Base-by-base conservation (phyloP, 257 asterid genomes). In the Salvia miltiorrhiza region DNA sequence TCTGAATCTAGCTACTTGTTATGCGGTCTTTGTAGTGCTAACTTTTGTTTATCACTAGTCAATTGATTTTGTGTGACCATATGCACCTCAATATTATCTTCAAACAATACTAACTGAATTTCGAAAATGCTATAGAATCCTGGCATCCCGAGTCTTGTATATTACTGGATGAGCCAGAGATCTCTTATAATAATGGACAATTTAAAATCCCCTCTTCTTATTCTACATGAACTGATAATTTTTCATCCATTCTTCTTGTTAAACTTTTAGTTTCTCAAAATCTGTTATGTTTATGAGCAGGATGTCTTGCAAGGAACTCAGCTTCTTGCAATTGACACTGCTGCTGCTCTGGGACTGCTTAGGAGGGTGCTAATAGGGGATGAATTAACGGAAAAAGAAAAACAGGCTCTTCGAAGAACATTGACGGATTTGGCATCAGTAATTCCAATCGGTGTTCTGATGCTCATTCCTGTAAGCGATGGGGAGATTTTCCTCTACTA, bases 221-320 rank as follows among this genome's bases (percentile, higher is more conserved):
- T 13, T 43, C 61, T 26, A 32, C 30, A 41, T 49, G n/a, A n/a
- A n/a, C n/a, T n/a, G 55, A 55, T 65, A 39, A 35, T 12, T 21
- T 54, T 2, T 67, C 17, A 74, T 37, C 17, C 40, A 49, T 33
- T 53, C 8, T 73, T 40, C 33, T 60, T 26, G 54, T 57, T 41
- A 43, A n/a, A 13, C 44, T 70, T 49, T n/a, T 14, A 35, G 20
- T 20, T 16, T 49, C 50, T 32, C 24, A 66, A 55, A 21, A 3
- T 17, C 48, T 55, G 35, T 26, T 20, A 13, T 63, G 55, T 70
- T 35, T 57, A 43, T 70, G 65, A 41, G 76, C 95, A 94, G 99
- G 96, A 94, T 77, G 97, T 94, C 77, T 80, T 86, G 83, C 97
- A 94, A 83, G 99, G 99, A 60, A 91, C 97, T 69, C 99, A 94